Base-by-base conservation (phyloP, 148 eudicot genomes). In the Polygonum aviculare region DNA sequence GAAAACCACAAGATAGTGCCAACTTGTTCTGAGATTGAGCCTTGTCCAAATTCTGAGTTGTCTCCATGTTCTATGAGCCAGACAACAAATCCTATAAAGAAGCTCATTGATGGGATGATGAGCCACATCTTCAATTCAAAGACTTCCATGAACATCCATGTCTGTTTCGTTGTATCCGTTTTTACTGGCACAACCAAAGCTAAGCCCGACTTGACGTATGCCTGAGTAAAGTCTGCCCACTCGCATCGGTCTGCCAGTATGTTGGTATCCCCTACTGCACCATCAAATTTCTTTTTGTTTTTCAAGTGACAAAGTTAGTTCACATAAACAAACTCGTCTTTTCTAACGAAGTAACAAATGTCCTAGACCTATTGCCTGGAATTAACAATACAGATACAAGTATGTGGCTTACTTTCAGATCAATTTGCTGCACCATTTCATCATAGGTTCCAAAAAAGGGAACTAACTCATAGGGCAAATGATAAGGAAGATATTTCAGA, bases 71-170 rank as follows among this genome's bases (percentile, higher is more conserved):
- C 87, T 31, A 80, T 78, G 11, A 80, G 49, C 83, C 87, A 87
- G 11, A 87, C 81, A 39, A 84, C 82, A 41, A 80, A 78, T 21
- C 84, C 86, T 8, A 77, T 77, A 19, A 69, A 79, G 31, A 79
- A 31, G 47, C 81, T 76, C 84, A 81, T 75, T 59, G 59, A 54
- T 18, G 80, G 78, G 22, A 87, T 63, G n/a, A 80, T 62, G 62
- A 81, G 35, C 90, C 90, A 82, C 86, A 87, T 77, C 26, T 76
- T 73, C 49, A 14, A 62, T 12, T 78, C 79, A 73, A 87, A 84
- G 16, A 79, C 83, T 44, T 51, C 67, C 60, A 78, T 10, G 67
- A 84, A 82, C 52, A 78, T 77, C 76, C 84, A 84, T 69, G 69
- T 72, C 22, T 80, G 78, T 21, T 79, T 81, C 2, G 75, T 76